These are phyloP conservation scores for Barnettozyma vustinii DNA, from an alignment of 805 yeast species.

Conservation along the genomic window DNA sequence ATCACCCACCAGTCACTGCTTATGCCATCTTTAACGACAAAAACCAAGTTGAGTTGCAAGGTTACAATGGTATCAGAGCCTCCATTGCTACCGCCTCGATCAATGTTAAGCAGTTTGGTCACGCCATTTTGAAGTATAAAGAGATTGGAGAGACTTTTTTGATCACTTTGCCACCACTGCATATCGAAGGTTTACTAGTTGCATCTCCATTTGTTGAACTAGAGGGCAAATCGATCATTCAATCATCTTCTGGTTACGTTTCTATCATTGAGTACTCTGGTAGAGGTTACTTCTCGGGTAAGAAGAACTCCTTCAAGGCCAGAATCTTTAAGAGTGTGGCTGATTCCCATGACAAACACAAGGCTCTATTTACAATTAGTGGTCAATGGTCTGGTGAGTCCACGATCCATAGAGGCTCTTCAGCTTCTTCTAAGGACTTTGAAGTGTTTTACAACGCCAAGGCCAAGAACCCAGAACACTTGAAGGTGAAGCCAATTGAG, in stretches of 20 bases:
- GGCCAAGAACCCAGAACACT: constrained; percentile 43
- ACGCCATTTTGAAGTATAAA: constrained; percentile 66
- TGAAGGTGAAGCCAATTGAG: constrained; percentile 74
- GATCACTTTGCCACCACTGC: constrained; percentile 89
- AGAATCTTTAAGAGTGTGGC: constrained; percentile 55
- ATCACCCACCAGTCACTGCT: constrained; percentile 98
- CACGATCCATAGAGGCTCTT: constrained; percentile 52
- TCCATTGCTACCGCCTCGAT: constrained; percentile 74
- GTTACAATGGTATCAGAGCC: constrained; percentile 86
- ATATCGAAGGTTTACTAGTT: constrained; percentile 86
- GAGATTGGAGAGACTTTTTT: constrained; percentile 63
- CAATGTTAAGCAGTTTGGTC: constrained; percentile 88
- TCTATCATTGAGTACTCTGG: constrained; percentile 79
- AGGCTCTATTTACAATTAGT: constrained; percentile 68
- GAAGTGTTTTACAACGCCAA: constrained; percentile 61
- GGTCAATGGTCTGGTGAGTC: constrained; percentile 94
- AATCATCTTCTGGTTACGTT: constrained; percentile 71
- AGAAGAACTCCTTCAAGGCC: constrained; percentile 89
- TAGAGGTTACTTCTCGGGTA: constrained; percentile 92
- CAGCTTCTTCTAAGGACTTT: constrained; percentile 39
- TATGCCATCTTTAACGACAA: constrained; percentile 74
- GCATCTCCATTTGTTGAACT: constrained; percentile 94
- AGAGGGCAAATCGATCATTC: constrained; percentile 83
- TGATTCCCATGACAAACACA: constrained; percentile 47
- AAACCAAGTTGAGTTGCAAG: constrained; percentile 66